Evolutionary conservation across 2,329 filamentous ascomycete genomes (phyloP), one percentile per base, ranked within the genome.

Genomic region (Mycogone perniciosa): DNA sequence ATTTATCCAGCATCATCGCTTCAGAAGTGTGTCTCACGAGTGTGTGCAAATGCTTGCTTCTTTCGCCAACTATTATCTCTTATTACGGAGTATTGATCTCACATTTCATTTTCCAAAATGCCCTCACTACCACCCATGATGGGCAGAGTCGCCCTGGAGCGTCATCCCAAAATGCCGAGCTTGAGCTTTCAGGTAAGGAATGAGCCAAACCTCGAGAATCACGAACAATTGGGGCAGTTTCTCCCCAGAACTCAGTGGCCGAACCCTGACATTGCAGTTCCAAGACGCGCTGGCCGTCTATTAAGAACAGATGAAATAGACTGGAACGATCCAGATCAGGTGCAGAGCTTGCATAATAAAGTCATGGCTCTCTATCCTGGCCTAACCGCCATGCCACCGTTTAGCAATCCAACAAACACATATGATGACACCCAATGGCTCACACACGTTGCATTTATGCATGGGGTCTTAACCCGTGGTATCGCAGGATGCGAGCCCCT

Each of bases 331-430:
- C 44, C 11, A 29, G n/a, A 11, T 13, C 31, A 37, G 13, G 20
- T 38, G 6, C 29, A 13, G n/a, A 38, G 49, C 26, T 45, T 54
- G 26, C 44, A 38, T 9, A 37, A 45, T n/a, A 26, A 31, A 6
- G 20, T 31, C 7, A 10, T 2, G 1, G 46, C 31, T 4, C 11
- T 38, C 1, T 60, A 60, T 41, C 51, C 48, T 3, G 27, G 46
- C 3, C 34, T 59, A 13, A 4, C 5, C 7, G 54, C 57, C 26
- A 60, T 60, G 58, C 51, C 44, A 5, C 51, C 58, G 4, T 60
- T 54, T 31, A 34, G 51, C 9, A 46, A 35, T 35, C 2, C 11
- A 11, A 35, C 47, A 30, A 26, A 45, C n/a, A 35, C n/a, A n/a
- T 57, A 58, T 38, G 33, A 50, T 7, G 46, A 31, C 1, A 42